Base-by-base conservation (phyloP, 1,139 yeast species). In the Candida sp. region DNA sequence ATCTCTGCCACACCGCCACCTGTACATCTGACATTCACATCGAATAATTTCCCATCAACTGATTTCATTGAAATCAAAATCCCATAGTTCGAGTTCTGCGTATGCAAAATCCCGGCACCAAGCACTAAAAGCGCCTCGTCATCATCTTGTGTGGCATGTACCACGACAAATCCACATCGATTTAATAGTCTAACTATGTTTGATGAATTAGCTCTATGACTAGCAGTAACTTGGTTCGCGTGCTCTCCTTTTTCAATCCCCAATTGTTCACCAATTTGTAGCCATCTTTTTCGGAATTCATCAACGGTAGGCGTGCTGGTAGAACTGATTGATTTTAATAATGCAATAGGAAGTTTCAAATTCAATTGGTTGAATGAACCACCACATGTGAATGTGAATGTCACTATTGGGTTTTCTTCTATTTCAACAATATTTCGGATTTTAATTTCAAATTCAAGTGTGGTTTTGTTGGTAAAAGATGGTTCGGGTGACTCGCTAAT, bases 271-370 rank as follows among this genome's bases (percentile, higher is more conserved):
- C 85, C 89, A 43, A 90, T 79, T 57, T 87, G 93, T 36, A 71
- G 66, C 98, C 98, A 91, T 50, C 95, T 76, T 43, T 68, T 71
- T 47, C 80, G 74, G 61, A 87, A 91, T 42, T 84, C 87, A 0
- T 79, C 79, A 5, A 65, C 43, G 1, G 71, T 61, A 2, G 67
- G 55, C 46, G 82, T 64, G 0, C 70, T 64, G 1, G 85, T 77
- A 5, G 86, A 79, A 2, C 77, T 66, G 52, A 88, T 60, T 22
- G 87, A 81, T 56, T 84, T 84, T 42, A 84, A 70, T 21, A 87
- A 59, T 19, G 79, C 75, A 1, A 87, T 77, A 0, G 97, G 97
- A 39, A 89, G 63, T 54, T 82, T 83, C 51, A 91, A 66, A 45
- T 73, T 72, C 30, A 89, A 59, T 11, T 65, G 73, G 49, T 64